phyloP scores from a whole-genome alignment of 257 asterid genomes.

The Echites panduratus region DNA sequence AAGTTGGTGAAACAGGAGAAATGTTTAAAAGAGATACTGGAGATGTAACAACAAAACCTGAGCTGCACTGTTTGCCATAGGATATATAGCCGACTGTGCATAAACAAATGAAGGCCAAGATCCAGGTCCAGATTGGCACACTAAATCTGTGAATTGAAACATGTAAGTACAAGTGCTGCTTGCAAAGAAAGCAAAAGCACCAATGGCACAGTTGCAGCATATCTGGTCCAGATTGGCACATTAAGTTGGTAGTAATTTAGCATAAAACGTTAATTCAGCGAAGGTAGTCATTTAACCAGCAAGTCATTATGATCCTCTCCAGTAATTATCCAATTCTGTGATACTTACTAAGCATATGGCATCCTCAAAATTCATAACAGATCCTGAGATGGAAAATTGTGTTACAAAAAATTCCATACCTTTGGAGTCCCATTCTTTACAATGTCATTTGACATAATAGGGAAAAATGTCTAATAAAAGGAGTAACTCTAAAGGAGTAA shows the following conservation, averaged over 20 bases:
- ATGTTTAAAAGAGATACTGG: background rate
- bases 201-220: constrained; percentile 7
- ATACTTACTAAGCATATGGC: background rate
- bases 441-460: background rate
- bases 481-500: background rate
- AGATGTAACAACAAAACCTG: constrained; percentile 50
- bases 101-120: constrained; percentile 88
- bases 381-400: background rate
- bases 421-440: background rate
- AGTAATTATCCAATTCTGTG: background rate
- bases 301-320: background rate
- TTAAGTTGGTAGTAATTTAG: background rate
- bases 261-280: background rate
- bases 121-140: constrained; percentile 99
- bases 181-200: background rate
- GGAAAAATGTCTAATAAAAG: background rate
- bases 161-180: constrained; percentile 19
- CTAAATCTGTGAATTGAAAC: constrained; percentile 61
- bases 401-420: background rate
- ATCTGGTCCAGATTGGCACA: too few relatives aligned
- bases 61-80: constrained; percentile 97
- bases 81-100: constrained; percentile 84
- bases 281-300: background rate
- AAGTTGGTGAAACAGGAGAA: background rate
- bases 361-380: background rate